Percentiles rank a stretch among this genome's conserved stretches.
Conservation (phyloP, 176 grass and related monocot species). For the Tuctoria greenei region DNA sequence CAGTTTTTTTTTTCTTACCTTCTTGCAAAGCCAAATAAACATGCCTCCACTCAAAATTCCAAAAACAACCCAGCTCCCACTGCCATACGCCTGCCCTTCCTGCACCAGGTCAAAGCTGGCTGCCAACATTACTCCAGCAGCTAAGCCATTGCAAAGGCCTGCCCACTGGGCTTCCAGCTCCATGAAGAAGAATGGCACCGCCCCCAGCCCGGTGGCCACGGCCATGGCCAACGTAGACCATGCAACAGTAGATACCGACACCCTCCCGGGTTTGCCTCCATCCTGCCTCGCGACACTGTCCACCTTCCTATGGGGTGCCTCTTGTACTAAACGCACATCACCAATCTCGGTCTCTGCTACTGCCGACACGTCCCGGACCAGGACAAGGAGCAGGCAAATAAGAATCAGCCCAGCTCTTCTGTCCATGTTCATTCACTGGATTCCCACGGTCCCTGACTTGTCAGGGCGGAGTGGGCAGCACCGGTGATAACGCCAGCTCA, state of each 20-base stretch:
- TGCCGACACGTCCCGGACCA: constrained; percentile 20
- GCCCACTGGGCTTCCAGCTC: constrained; percentile 87
- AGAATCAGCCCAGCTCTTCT: constrained; percentile 33
- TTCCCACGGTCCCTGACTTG: constrained; percentile 11
- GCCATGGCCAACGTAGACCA: constrained; percentile 98
- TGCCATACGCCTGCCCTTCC: constrained; percentile 83
- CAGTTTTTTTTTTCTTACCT: too few species aligned
- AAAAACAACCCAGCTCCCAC: constrained; percentile 86
- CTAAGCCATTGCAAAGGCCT: constrained; percentile 84
- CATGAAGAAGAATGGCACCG: constrained; percentile 88
- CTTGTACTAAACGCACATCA: constrained; percentile 34
- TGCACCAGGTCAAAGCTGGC: constrained; percentile 94
- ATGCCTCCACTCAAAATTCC: constrained; percentile 79
- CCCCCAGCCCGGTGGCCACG: constrained; percentile 70
- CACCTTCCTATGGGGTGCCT: constrained; percentile 62
- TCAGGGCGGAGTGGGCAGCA: constrained; percentile 14
- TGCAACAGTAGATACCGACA: constrained; percentile 70
- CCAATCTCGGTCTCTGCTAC: constrained; percentile 59
- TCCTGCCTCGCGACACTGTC: constrained; percentile 45
- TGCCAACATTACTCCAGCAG: constrained; percentile 86
- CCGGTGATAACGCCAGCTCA: background rate
- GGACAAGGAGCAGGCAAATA: constrained; percentile 43
- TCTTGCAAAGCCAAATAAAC: constrained; percentile 98
- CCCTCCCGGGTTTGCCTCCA: constrained; percentile 51
- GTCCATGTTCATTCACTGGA: constrained; percentile 47